These are phyloP conservation scores for Aspergillus texensis DNA, from an alignment of 2,329 filamentous ascomycete species.

Conservation along the genomic window DNA sequence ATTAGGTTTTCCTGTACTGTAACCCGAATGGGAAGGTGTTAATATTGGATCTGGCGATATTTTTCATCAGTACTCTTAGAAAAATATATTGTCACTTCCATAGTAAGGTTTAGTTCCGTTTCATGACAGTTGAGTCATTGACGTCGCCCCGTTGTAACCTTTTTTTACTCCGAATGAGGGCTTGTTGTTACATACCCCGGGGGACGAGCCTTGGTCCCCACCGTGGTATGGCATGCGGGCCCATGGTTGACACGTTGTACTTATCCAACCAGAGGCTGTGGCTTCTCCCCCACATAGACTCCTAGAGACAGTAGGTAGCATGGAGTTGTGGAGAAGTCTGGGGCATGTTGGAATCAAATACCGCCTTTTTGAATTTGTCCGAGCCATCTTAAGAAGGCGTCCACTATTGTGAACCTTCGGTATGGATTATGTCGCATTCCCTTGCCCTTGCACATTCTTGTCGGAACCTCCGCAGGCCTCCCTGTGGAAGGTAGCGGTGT, in stretches of 20 bases:
- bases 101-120: neutral
- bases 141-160: neutral
- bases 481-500: neutral
- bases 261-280: neutral
- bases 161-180: neutral
- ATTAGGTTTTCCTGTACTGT: neutral
- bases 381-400: too few relatives aligned
- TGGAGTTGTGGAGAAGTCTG: neutral
- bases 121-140: too few relatives aligned
- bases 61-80: neutral
- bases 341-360: neutral
- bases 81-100: neutral
- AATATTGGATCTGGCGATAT: neutral
- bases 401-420: neutral
- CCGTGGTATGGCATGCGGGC: neutral
- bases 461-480: too few relatives aligned
- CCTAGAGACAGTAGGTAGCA: neutral
- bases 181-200: neutral
- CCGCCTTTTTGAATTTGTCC: too few relatives aligned
- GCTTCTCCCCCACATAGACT: neutral
- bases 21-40: neutral
- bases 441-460: neutral
- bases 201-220: too few relatives aligned
- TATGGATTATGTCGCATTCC: neutral
- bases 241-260: too few relatives aligned